Evolutionary conservation across 2,329 filamentous ascomycete genomes (phyloP), one percentile per base, ranked within the genome.

Genomic region (Pseudocercospora cruenta): DNA sequence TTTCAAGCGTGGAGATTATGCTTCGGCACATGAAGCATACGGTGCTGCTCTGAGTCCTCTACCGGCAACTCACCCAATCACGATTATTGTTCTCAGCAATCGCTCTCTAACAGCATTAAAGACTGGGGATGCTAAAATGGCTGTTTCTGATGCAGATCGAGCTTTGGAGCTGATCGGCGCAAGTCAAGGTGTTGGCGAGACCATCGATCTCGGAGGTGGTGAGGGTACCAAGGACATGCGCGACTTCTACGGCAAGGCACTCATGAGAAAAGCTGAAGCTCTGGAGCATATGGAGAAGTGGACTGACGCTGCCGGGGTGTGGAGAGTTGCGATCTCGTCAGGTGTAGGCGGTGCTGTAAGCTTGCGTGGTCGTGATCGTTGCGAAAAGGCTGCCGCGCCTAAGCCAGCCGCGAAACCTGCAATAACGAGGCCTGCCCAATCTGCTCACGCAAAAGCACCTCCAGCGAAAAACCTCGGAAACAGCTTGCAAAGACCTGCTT

Each of bases 271-370:
- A 82, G 95, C 95, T 0, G 95, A 99, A 80, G 95, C 93, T 1
- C 84, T 98, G 7, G 95, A 99, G 78, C 91, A 97, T 76, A 90
- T 99, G 84, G 95, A 99, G 81, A 92, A 91, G 76, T 99, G 94
- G 94, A 80, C 82, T 2, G 94, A 98, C 59, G 95, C 95, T 1
- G 89, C 88, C 0, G 81, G 83, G 1, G 88, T 91, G 0, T 99
- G 95, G 95, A 88, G 90, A 73, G 82, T 87, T 62, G 94, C 92
- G 36, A 91, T 98, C 1, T 91, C 96, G 79, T 88, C 87, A 26
- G 93, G 94, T 3, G 88, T 96, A 16, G 94, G 95, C n/a, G 94
- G 93, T 7, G 84, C 90, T 7, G 90, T 90, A 8, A 93, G 93
- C 60, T 90, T 93, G 47, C 90, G 94, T 72, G 95, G 94, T 0